phyloP scores from a whole-genome alignment of 495 filamentous ascomycete species.

The Cenococcum geophilum region DNA sequence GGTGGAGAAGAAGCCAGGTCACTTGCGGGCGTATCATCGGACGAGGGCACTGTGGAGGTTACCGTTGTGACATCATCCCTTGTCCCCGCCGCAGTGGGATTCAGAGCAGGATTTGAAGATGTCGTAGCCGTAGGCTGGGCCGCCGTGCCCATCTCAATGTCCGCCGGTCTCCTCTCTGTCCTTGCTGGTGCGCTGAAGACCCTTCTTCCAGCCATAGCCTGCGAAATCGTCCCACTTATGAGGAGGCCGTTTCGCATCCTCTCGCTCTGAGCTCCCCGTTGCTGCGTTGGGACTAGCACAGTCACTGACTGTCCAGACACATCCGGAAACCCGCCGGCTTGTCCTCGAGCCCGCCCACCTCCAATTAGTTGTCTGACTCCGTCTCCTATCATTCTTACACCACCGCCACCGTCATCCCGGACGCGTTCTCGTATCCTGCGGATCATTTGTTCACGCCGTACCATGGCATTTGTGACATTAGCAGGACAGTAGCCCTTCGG shows the following conservation, averaged over 20 bases:
- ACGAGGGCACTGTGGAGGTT: neutral
- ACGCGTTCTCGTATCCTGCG: conserved; percentile 22
- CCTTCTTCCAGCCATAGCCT: conserved; percentile 12
- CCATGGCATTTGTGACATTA: conserved; percentile 74
- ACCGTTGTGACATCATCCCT: neutral
- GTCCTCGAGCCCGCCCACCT: neutral
- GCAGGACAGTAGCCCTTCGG: conserved; percentile 58
- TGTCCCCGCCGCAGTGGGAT: too few species aligned
- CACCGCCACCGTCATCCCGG: neutral
- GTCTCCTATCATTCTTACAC: neutral
- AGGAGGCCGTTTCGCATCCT: conserved; percentile 6
- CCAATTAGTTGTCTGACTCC: neutral
- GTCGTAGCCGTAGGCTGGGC: conserved; percentile 3
- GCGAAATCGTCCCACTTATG: conserved; percentile 13
- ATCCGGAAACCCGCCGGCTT: conserved; percentile 35
- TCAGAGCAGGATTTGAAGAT: neutral
- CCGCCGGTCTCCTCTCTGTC: neutral
- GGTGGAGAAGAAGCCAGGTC: neutral
- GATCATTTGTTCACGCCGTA: conserved; percentile 57
- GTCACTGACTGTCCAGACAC: conserved; percentile 5
- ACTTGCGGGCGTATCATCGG: neutral
- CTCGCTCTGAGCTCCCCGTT: neutral
- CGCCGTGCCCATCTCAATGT: conserved; percentile 25
- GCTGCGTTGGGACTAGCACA: neutral
- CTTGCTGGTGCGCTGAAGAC: conserved; percentile 19